A percentile compares a stretch with the other conserved stretches of the same genome.
Conservation (phyloP, 2,329 filamentous ascomycete genomes). For the Talaromyces sp. region DNA sequence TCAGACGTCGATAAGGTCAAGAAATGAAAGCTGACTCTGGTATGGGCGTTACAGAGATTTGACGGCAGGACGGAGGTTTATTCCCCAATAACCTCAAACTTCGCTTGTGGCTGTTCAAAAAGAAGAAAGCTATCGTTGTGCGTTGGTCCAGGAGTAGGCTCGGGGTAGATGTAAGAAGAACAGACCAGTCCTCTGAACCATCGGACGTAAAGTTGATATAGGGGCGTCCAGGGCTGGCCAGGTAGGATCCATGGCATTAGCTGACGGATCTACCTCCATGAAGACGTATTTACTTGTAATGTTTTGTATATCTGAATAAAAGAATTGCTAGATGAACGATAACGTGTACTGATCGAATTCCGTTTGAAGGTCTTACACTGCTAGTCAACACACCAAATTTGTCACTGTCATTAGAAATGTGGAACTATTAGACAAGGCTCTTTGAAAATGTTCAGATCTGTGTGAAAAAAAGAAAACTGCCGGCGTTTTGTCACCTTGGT, state of each 20-base stretch:
- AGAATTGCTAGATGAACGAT: too few species aligned
- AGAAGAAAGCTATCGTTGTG: slow-evolving; percentile 11
- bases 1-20: slow-evolving; percentile 5
- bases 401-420: too few species aligned
- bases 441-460: not conserved
- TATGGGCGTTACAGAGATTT: not conserved
- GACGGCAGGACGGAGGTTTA: slow-evolving; percentile 4
- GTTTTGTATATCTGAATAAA: too few species aligned
- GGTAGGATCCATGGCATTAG: not conserved
- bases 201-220: slow-evolving; percentile 7
- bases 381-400: too few species aligned
- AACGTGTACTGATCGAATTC: too few species aligned
- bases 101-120: not conserved
- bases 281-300: slow-evolving; percentile 7
- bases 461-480: not conserved
- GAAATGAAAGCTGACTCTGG: slow-evolving; percentile 1
- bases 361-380: too few species aligned
- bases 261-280: slow-evolving; percentile 9
- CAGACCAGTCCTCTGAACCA: not conserved
- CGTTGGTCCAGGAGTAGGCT: not conserved
- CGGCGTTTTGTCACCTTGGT: not conserved
- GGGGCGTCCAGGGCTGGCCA: not conserved
- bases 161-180: slow-evolving; percentile 2
- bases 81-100: slow-evolving; percentile 5
- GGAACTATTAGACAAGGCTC: too few species aligned